These are phyloP conservation scores for Polysphondylium violaceum DNA, from an alignment of 78 protist species.

Conservation along the genomic window DNA sequence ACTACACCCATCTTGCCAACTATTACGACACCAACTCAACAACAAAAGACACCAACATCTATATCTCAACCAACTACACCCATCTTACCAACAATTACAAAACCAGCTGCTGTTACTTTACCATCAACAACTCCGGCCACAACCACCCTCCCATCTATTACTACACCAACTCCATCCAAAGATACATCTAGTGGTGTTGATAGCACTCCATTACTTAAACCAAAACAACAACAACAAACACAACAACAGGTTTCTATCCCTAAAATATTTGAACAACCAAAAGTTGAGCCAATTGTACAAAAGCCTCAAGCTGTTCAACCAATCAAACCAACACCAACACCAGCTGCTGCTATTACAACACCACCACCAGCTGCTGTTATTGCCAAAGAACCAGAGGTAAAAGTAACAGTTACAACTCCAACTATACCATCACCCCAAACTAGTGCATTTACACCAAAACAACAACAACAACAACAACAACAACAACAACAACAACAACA, in stretches of 20 bases:
- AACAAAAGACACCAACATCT: neutral
- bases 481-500: neutral
- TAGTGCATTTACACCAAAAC: neutral
- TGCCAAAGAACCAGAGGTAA: neutral
- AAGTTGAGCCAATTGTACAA: neutral
- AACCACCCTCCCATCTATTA: neutral
- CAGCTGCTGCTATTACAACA: neutral
- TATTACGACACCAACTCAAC: neutral
- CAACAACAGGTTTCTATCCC: neutral
- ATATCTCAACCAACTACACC: constrained; percentile 1
- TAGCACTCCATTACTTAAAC: too few species aligned
- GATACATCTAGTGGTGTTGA: neutral
- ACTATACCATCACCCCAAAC: neutral
- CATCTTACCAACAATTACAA: neutral
- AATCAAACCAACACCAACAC: constrained; percentile 18
- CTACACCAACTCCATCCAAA: neutral
- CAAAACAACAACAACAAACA: neutral
- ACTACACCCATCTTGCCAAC: neutral
- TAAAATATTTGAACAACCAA: neutral
- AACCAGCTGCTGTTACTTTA: neutral
- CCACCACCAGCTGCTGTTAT: neutral
- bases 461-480: neutral
- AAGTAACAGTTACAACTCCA: neutral
- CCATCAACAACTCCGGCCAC: constrained; percentile 17
- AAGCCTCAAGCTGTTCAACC: neutral